Evolutionary conservation across 164 flowering plant species (phyloP).

Genomic region (Macadamia integrifolia): DNA sequence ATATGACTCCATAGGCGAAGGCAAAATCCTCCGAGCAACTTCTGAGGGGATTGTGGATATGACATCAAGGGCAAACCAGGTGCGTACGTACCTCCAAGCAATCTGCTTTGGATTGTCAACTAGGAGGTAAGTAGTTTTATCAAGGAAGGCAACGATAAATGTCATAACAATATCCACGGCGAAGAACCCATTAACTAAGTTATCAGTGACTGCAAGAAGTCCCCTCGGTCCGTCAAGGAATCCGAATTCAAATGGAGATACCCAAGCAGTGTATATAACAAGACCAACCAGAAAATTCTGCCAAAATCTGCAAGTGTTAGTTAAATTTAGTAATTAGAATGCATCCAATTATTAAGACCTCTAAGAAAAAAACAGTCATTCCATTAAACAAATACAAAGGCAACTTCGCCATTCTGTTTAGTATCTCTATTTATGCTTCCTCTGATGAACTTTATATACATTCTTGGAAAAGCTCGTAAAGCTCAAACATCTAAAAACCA

Average conservation of each 20-base stretch:
- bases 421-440: no score
- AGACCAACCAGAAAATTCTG: conserved; percentile 62
- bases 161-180: conserved; percentile 77
- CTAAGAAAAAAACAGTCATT: no score
- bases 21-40: conserved; percentile 49
- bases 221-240: conserved; percentile 51
- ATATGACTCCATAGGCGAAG: conserved; percentile 38
- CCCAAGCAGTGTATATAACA: conserved; percentile 91
- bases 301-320: conserved; percentile 50
- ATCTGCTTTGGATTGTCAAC: conserved; percentile 62
- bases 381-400: no score
- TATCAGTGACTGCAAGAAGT: conserved; percentile 54
- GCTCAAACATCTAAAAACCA: no score
- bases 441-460: no score
- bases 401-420: no score
- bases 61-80: conserved; percentile 82
- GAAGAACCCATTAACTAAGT: conserved; percentile 86
- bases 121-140: conserved; percentile 52
- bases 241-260: conserved; percentile 85
- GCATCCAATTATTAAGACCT: neutral
- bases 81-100: conserved; percentile 60
- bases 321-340: neutral
- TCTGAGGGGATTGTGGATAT: conserved; percentile 85
- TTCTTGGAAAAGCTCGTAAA: no score
- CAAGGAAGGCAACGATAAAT: conserved; percentile 89